These are phyloP conservation scores for Clarireedia monteithiana DNA, from an alignment of 2,329 filamentous ascomycete genomes.

Conservation along the genomic window DNA sequence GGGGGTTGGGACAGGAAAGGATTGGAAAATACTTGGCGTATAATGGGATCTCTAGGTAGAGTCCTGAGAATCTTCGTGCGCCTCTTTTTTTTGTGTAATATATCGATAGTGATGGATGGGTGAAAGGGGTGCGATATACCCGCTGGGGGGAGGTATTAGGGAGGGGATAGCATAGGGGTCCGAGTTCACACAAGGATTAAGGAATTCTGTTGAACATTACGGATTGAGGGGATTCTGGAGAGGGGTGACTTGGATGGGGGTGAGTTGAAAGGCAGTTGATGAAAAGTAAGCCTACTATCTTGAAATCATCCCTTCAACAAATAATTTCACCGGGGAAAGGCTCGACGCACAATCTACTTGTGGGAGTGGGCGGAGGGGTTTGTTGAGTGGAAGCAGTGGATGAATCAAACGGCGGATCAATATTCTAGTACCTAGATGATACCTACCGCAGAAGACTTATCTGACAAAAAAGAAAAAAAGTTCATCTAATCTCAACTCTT, in stretches of 20 bases:
- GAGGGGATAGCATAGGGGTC: neutral
- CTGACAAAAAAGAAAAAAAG: neutral
- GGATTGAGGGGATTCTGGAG: neutral
- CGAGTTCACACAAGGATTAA: neutral
- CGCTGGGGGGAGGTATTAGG: neutral
- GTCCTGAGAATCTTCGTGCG: neutral
- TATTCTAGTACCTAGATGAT: neutral
- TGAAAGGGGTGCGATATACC: neutral
- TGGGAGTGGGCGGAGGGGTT: neutral
- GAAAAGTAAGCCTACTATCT: neutral
- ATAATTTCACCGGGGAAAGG: neutral
- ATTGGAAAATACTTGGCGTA: conserved; percentile 1
- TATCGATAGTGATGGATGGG: neutral
- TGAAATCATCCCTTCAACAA: neutral
- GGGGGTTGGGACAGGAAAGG: neutral
- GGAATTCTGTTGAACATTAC: neutral
- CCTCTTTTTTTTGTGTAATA: conserved; percentile 3
- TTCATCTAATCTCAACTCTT: neutral
- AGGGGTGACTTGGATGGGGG: neutral
- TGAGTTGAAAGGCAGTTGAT: neutral
- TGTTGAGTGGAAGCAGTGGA: neutral
- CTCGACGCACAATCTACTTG: neutral
- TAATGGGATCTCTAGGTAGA: conserved; percentile 2
- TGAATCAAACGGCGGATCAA: neutral
- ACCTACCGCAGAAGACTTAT: neutral